Conservation (phyloP, 768 basidiomycete genomes). For the Exidia glandulosa region DNA sequence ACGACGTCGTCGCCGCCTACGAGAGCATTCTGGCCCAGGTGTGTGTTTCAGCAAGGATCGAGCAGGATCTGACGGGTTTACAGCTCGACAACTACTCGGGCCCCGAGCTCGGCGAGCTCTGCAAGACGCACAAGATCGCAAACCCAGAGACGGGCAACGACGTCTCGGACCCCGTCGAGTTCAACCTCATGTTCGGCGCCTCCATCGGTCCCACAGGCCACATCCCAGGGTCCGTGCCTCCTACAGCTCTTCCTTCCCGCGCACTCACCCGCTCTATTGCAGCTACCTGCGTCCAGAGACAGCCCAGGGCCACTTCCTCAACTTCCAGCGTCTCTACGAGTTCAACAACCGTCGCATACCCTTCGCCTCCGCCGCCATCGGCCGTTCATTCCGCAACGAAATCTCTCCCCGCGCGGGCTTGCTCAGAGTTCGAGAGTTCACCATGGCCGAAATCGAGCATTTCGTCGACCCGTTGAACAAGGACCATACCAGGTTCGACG, state of each 20-base stretch:
- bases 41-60: constrained; percentile 15
- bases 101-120: constrained; percentile 77
- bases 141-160: constrained; percentile 92
- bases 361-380: constrained; percentile 95
- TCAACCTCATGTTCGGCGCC: constrained; percentile 98
- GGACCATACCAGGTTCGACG: constrained; percentile 69
- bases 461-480: constrained; percentile 94
- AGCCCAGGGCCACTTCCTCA: constrained; percentile 97
- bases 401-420: constrained; percentile 95
- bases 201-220: constrained; percentile 94
- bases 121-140: constrained; percentile 63
- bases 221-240: too few species aligned
- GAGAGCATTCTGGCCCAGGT: constrained; percentile 84
- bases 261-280: too few species aligned
- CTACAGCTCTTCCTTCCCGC: too few species aligned
- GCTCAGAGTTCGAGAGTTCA: constrained; percentile 95
- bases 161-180: constrained; percentile 84
- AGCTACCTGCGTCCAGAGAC: constrained; percentile 96
- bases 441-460: constrained; percentile 99
- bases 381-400: constrained; percentile 93
- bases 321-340: constrained; percentile 91
- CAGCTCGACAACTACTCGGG: constrained; percentile 94
- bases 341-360: constrained; percentile 97
- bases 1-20: constrained; percentile 65
- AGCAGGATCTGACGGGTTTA: background rate